Evolutionary conservation across 495 filamentous ascomycete genomes (phyloP).

Genomic region (Recurvomyces mirabilis): DNA sequence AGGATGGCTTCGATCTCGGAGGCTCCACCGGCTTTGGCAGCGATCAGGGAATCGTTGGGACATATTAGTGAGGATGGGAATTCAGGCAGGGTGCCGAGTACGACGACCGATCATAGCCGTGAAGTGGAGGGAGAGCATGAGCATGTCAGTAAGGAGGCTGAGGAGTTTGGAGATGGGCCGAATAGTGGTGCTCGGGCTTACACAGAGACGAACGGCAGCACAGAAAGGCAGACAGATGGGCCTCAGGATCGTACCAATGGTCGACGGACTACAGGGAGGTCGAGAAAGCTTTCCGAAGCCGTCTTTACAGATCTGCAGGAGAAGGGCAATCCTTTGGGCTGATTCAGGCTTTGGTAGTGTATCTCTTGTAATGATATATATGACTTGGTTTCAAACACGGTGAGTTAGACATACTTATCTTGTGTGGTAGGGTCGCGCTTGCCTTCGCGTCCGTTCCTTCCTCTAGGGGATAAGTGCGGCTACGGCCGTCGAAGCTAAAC

Average conservation of each 20-base stretch:
- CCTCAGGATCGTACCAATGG: neutral
- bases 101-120: neutral
- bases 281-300: too few relatives aligned
- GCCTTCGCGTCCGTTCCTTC: too few relatives aligned
- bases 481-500: too few relatives aligned
- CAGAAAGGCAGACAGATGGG: too few relatives aligned
- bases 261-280: neutral
- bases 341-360: neutral
- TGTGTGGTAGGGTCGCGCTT: too few relatives aligned
- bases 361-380: neutral
- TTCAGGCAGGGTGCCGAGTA: neutral
- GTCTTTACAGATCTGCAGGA: conserved; percentile 17
- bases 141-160: conserved; percentile 3
- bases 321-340: conserved; percentile 18
- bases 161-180: too few relatives aligned
- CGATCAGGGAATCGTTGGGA: neutral
- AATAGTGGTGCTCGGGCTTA: too few relatives aligned
- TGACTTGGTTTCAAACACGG: neutral
- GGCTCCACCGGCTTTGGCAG: neutral
- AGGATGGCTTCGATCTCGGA: conserved; percentile 20
- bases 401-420: too few relatives aligned
- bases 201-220: too few relatives aligned
- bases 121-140: conserved; percentile 16
- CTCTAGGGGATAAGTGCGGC: too few relatives aligned
- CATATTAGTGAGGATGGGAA: neutral